Percentiles rank a stretch among this genome's conserved stretches.
phyloP scores from a whole-genome alignment of 1,139 yeast species.

The Meyerozyma elateridarum region DNA sequence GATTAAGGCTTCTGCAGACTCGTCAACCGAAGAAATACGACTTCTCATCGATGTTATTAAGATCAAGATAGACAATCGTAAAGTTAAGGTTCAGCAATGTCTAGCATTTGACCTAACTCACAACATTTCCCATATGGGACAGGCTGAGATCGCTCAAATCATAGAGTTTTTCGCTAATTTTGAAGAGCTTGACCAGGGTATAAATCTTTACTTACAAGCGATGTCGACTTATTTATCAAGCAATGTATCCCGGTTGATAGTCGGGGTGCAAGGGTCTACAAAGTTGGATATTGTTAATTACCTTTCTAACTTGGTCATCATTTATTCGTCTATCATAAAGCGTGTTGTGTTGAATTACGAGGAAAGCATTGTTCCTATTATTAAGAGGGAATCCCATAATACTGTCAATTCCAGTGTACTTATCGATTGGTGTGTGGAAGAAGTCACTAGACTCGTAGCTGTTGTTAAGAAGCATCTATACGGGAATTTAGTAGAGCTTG shows the following conservation, averaged over 20 bases:
- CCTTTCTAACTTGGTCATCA: conserved; percentile 39
- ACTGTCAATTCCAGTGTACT: conserved; percentile 40
- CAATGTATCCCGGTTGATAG: conserved; percentile 34
- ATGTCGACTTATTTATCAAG: conserved; percentile 30
- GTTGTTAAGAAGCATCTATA: conserved; percentile 64
- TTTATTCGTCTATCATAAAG: conserved; percentile 36
- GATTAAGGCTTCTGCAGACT: conserved; percentile 6
- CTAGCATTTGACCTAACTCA: conserved; percentile 37
- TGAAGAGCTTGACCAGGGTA: conserved; percentile 36
- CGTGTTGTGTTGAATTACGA: conserved; percentile 33
- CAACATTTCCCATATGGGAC: conserved; percentile 27
- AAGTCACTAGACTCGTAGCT: conserved; percentile 55
- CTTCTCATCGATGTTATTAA: conserved; percentile 35
- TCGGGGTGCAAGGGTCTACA: conserved; percentile 43
- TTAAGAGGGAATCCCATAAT: conserved; percentile 24
- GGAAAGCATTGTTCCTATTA: conserved; percentile 29
- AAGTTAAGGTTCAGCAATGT: conserved; percentile 33
- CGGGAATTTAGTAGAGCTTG: conserved; percentile 48
- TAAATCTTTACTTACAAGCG: conserved; percentile 33
- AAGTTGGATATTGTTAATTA: conserved; percentile 43
- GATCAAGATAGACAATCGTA: conserved; percentile 36
- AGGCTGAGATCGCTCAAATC: conserved; percentile 29
- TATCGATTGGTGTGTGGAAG: conserved; percentile 65
- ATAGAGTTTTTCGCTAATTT: conserved; percentile 35
- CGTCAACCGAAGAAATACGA: conserved; percentile 27